Conservation (phyloP, 768 basidiomycete genomes). For the Boletus speciosus region DNA sequence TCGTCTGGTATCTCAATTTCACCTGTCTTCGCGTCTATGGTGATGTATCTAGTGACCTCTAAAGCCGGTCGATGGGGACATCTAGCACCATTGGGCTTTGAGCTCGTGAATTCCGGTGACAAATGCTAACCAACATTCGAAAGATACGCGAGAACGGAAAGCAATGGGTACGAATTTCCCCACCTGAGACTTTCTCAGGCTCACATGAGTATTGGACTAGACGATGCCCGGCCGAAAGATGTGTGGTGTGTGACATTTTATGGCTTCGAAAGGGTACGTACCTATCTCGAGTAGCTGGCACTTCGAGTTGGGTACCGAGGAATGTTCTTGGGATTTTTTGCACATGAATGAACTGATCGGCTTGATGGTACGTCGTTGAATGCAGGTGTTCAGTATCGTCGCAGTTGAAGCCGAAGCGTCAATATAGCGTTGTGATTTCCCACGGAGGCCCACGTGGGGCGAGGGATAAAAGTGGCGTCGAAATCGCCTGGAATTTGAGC, state of each 20-base stretch:
- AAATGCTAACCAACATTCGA: constrained; percentile 48
- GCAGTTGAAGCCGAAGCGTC: background rate
- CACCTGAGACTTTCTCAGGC: constrained; percentile 27
- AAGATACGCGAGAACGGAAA: constrained; percentile 76
- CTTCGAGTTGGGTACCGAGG: constrained; percentile 12
- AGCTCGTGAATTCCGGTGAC: constrained; percentile 3
- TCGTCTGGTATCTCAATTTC: constrained; percentile 49
- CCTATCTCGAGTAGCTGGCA: constrained; percentile 67
- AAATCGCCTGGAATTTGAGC: constrained; percentile 15
- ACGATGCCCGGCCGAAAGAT: background rate
- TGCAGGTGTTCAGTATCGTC: background rate
- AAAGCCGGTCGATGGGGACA: constrained; percentile 63
- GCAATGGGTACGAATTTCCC: constrained; percentile 46
- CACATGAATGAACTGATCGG: constrained; percentile 1
- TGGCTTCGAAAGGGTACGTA: constrained; percentile 6
- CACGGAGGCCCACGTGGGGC: constrained; percentile 31
- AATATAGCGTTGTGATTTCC: constrained; percentile 11
- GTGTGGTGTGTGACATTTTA: constrained; percentile 1
- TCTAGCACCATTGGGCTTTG: constrained; percentile 35
- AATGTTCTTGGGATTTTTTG: background rate
- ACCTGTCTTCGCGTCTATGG: constrained; percentile 44
- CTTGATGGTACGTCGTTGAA: background rate
- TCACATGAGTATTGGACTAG: constrained; percentile 64
- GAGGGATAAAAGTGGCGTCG: constrained; percentile 30
- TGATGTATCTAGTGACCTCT: constrained; percentile 62